Evolutionary conservation across 495 filamentous ascomycete genomes (phyloP), one percentile per base, ranked within the genome.

Genomic region (Tuber indicum): DNA sequence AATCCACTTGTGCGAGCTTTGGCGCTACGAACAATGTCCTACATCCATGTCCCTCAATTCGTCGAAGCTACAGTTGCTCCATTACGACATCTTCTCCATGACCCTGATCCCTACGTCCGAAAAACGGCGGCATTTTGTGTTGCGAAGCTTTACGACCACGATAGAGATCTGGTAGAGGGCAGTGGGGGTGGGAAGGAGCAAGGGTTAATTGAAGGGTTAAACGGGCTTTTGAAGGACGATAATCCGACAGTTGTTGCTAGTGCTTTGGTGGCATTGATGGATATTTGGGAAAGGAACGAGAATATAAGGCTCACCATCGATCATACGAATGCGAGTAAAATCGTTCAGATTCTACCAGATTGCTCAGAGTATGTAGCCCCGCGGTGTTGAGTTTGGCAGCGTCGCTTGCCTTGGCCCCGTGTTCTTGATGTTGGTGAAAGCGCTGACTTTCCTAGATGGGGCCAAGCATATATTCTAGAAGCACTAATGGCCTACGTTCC

Each of bases 241-340:
- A 98, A 98, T 83, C 94, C 96, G 5, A 99, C 96, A 0, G 96
- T 99, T 19, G 94, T 98, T 14, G 94, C 96, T 19, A 97, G 93
- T 81, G 95, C 96, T 14, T 86, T 99, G 81, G 96, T 96, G 1
- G 89, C 91, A 43, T 84, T 99, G 83, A 94, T 97, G 89, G 96
- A 99, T 85, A 99, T 99, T 74, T 99, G 96, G 96, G 96, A 98
- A 84, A 88, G 95, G 72, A 98, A 94, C 83, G 96, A 98, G 84
- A 92, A 91, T 75, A 99, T 99, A 85, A 98, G 97, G 79, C 89
- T 99, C 72, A 98, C 96, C 3, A 98, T 99, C 80, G 96, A 99
- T 84, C 97, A 98, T 84, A 90, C 89, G 74, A 98, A 96, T 84
- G 96, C 96, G 21, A 97, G 94, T 70, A 99, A 98, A 86, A 92